A percentile compares a stretch with the other conserved stretches of the same genome.
phyloP scores from a whole-genome alignment of 371 early-diverging fungal species.

The Mucor indicus region DNA sequence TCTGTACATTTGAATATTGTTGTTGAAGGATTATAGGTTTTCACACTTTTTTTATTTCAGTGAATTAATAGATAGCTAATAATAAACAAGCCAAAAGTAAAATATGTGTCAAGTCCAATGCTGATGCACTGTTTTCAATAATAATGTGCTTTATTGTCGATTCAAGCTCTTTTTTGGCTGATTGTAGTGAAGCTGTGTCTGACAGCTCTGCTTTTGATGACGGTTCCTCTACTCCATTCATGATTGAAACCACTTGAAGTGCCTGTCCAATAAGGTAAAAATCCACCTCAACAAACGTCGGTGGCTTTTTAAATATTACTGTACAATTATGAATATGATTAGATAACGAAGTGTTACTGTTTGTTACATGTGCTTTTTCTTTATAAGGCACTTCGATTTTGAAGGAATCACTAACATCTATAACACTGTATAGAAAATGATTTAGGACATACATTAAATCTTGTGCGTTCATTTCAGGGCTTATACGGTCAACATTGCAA shows the following conservation, averaged over 20 bases:
- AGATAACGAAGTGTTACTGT: constrained; percentile 24
- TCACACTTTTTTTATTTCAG: too few species aligned
- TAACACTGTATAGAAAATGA: constrained; percentile 38
- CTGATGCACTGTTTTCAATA: too few species aligned
- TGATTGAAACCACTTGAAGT: constrained; percentile 38
- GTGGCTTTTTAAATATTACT: constrained; percentile 36
- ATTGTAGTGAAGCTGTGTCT: too few species aligned
- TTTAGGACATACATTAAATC: constrained; percentile 38
- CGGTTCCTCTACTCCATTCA: constrained; percentile 71
- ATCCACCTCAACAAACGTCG: constrained; percentile 73
- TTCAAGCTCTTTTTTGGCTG: too few species aligned
- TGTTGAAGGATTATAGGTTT: too few species aligned
- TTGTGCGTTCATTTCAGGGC: constrained; percentile 7
- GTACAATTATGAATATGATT: constrained; percentile 39
- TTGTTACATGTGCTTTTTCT: constrained; percentile 34
- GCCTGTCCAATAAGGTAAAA: constrained; percentile 63
- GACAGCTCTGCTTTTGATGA: too few species aligned
- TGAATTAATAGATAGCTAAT: too few species aligned
- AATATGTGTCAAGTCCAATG: too few species aligned
- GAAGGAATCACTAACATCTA: constrained; percentile 21
- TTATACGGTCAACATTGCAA: constrained; percentile 55
- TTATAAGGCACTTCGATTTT: constrained; percentile 33
- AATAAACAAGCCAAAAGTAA: too few species aligned
- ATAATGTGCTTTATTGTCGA: too few species aligned
- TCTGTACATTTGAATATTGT: too few species aligned